Percentiles rank a stretch among this genome's conserved stretches.
These are phyloP conservation scores for Strobilomyces echinocephalus DNA, from an alignment of 768 basidiomycete species.

Conservation along the genomic window DNA sequence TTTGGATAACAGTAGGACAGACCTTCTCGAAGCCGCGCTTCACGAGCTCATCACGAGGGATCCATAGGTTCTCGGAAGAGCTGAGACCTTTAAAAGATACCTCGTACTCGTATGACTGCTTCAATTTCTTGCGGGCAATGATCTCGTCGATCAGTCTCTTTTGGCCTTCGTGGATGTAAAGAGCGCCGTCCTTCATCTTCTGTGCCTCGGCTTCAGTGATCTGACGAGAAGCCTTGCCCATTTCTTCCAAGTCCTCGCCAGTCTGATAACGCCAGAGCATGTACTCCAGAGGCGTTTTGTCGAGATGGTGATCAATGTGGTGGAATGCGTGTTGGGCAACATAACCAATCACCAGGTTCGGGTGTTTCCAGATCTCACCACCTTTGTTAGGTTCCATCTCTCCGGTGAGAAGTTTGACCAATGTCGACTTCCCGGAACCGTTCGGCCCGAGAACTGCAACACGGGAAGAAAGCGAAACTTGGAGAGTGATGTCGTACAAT, in stretches of 20 bases:
- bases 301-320: conserved; percentile 97
- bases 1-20: conserved; percentile 10
- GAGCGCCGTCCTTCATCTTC: conserved; percentile 96
- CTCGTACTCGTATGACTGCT: conserved; percentile 99
- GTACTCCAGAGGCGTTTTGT: conserved; percentile 98
- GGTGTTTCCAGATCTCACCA: conserved; percentile 98
- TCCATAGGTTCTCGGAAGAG: conserved; percentile 98
- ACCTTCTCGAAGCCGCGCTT: conserved; percentile 98
- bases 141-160: conserved; percentile 96
- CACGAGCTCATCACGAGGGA: conserved; percentile 93
- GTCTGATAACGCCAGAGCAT: conserved; percentile 99
- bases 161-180: conserved; percentile 86
- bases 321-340: conserved; percentile 99
- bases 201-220: conserved; percentile 82
- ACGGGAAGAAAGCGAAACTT: conserved; percentile 97
- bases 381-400: conserved; percentile 96
- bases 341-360: conserved; percentile 98
- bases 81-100: conserved; percentile 91
- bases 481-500: conserved; percentile 90
- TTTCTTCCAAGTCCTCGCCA: conserved; percentile 96
- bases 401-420: conserved; percentile 94
- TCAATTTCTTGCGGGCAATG: conserved; percentile 88
- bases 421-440: conserved; percentile 97
- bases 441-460: conserved; percentile 98
- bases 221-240: conserved; percentile 85